A percentile compares a stretch with the other conserved stretches of the same genome.
Evolutionary conservation across 768 basidiomycete species (phyloP).

Genomic region (Amanita subjunquillea): DNA sequence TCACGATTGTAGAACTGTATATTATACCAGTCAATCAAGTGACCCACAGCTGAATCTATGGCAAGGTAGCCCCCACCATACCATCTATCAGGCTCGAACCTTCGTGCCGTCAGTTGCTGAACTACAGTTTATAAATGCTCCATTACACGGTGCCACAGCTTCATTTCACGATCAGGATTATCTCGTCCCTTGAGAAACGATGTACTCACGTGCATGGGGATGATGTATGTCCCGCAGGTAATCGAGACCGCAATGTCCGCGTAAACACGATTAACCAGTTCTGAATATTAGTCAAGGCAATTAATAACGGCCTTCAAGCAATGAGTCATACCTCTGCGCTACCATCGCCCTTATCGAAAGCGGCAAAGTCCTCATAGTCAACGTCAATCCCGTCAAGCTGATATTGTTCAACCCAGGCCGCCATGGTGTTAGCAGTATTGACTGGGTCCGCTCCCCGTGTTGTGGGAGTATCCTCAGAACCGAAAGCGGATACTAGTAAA

Average conservation of each 20-base stretch:
- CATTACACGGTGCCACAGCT: slow-evolving; percentile 40
- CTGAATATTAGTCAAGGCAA: slow-evolving; percentile 11
- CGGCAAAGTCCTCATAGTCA: slow-evolving; percentile 65
- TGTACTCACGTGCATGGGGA: slow-evolving; percentile 42
- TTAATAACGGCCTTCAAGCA: neutral
- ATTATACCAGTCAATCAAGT: slow-evolving; percentile 58
- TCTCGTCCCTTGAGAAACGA: neutral
- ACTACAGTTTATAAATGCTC: neutral
- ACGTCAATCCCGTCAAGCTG: slow-evolving; percentile 67
- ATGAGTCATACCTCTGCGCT: slow-evolving; percentile 33
- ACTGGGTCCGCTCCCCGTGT: slow-evolving; percentile 46
- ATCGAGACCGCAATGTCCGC: slow-evolving; percentile 32
- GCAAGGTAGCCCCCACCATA: slow-evolving; percentile 44
- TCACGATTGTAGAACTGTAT: slow-evolving; percentile 25
- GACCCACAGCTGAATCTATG: slow-evolving; percentile 42
- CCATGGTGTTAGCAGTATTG: slow-evolving; percentile 50
- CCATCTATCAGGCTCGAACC: slow-evolving; percentile 32
- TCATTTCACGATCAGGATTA: neutral
- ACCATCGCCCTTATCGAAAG: slow-evolving; percentile 43
- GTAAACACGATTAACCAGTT: slow-evolving; percentile 46
- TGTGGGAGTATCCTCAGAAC: slow-evolving; percentile 48
- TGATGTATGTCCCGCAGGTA: slow-evolving; percentile 40
- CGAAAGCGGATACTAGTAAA: slow-evolving; percentile 53
- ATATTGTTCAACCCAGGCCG: slow-evolving; percentile 53
- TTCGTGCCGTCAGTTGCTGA: slow-evolving; percentile 8